phyloP scores from a whole-genome alignment of 179 eudicot species.

The Silene coronaria region DNA sequence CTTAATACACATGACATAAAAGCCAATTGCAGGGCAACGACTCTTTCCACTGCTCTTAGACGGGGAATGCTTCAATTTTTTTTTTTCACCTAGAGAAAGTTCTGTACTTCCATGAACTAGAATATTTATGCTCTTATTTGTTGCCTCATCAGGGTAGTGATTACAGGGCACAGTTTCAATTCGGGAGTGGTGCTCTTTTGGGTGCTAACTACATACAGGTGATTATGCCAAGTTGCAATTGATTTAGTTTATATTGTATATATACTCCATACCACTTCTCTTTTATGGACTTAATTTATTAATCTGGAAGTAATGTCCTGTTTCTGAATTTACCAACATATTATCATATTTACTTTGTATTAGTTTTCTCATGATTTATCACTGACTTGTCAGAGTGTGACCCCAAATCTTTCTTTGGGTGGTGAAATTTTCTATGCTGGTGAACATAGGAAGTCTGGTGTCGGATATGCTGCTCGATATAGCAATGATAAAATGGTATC shows the following conservation, averaged over 20 bases:
- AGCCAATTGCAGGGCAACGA: background rate
- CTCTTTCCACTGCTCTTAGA: background rate
- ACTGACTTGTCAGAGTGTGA: conserved; percentile 58
- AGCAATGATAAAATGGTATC: conserved; percentile 74
- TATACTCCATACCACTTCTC: background rate
- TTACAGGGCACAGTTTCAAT: conserved; percentile 73
- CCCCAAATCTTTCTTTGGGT: conserved; percentile 74
- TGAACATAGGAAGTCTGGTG: conserved; percentile 85
- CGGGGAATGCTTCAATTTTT: background rate
- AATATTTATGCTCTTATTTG: background rate
- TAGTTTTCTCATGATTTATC: conserved; percentile 1
- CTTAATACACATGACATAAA: background rate
- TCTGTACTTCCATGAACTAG: background rate
- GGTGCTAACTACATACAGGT: conserved; percentile 96
- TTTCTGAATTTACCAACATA: background rate
- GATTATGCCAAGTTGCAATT: conserved; percentile 10
- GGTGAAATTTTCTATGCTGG: conserved; percentile 96
- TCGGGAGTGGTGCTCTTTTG: conserved; percentile 75
- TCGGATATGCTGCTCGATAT: conserved; percentile 90
- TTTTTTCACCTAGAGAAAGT: background rate
- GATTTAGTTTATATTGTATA: background rate
- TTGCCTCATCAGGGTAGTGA: conserved; percentile 56
- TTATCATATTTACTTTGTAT: background rate
- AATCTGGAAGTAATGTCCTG: background rate
- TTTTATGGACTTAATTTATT: background rate